Conservation (phyloP, 2,329 filamentous ascomycete genomes). For the Didymosphaeria variabile region DNA sequence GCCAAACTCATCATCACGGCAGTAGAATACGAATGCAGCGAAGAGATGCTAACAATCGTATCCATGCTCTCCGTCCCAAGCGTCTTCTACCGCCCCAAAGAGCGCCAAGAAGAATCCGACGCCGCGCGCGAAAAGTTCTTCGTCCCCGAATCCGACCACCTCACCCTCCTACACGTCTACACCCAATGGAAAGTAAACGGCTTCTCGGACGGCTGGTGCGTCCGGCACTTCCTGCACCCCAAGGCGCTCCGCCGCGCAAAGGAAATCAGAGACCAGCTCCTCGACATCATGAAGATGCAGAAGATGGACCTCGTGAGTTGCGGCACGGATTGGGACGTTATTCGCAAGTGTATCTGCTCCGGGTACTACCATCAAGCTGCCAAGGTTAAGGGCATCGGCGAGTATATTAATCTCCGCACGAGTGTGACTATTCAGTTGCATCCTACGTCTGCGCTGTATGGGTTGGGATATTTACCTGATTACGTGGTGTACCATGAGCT, state of each 20-base stretch:
- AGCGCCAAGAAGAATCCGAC: constrained; percentile 95
- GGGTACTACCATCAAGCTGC: constrained; percentile 99
- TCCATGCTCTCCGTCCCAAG: constrained; percentile 97
- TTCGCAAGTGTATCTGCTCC: constrained; percentile 95
- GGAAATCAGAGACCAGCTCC: constrained; percentile 91
- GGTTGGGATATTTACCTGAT: constrained; percentile 90
- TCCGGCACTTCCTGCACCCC: constrained; percentile 91
- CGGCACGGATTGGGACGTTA: constrained; percentile 96
- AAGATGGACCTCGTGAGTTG: constrained; percentile 89
- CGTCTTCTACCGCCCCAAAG: constrained; percentile 96
- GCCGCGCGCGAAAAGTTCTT: constrained; percentile 97
- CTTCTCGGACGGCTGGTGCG: constrained; percentile 89
- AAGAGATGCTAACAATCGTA: constrained; percentile 98
- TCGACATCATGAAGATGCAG: constrained; percentile 93
- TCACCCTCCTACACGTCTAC: constrained; percentile 95
- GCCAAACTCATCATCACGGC: constrained; percentile 95
- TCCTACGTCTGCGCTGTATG: constrained; percentile 91
- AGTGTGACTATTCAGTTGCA: constrained; percentile 94
- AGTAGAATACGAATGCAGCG: constrained; percentile 88
- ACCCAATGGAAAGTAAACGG: constrained; percentile 94
- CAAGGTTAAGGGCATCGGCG: constrained; percentile 93
- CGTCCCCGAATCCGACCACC: constrained; percentile 94
- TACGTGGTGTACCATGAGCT: constrained; percentile 98
- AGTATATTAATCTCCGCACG: constrained; percentile 96
- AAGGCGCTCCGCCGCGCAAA: constrained; percentile 91